Base-by-base conservation (phyloP, 306 rosid species). In the Glycine tomentella region DNA sequence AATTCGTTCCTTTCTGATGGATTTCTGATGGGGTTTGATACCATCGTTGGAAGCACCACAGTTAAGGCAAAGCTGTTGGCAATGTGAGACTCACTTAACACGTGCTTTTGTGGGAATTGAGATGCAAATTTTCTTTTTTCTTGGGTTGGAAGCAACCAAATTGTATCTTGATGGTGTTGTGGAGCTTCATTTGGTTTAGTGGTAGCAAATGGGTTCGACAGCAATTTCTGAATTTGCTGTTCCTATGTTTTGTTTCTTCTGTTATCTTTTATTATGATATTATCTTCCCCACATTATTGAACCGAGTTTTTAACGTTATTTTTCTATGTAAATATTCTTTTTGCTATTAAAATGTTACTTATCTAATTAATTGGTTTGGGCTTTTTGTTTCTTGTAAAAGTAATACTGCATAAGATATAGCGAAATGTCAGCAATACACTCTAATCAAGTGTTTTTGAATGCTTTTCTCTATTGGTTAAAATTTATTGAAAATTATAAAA, bases 281-380 rank as follows among this genome's bases (percentile, higher is more conserved):
- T 56, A 2, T 34, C 48, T n/a, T 68, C 14, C 4, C 4, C 57
- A 40, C 34, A 40, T 65, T 66, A 10, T 55, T 10, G 62, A 57
- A 33, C 67, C 71, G 3, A 49, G n/a, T 42, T 36, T 42, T 20
- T 38, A n/a, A 50, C 6, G 45, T 56, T n/a, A n/a, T 4, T 74
- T 40, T 6, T 75, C 69, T 59, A 70, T 76, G 85, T 75, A 84
- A 69, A 75, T 80, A 80, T 84, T 64, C 3, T 68, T 48, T 57
- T 25, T 9, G 17, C 74, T 71, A 13, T 56, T 68, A 25, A 67
- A 25, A 46, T 45, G 5, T 42, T 9, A 15, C 40, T 2, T 40
- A 25, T 25, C 31, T 25, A 25, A 4, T 14, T 52, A 5, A 13
- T 52, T 49, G n/a, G 53, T 49, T 9, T 9, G 14, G 51, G 13